These are phyloP conservation scores for Boletus sp. DNA, from an alignment of 768 basidiomycete genomes.

Conservation along the genomic window DNA sequence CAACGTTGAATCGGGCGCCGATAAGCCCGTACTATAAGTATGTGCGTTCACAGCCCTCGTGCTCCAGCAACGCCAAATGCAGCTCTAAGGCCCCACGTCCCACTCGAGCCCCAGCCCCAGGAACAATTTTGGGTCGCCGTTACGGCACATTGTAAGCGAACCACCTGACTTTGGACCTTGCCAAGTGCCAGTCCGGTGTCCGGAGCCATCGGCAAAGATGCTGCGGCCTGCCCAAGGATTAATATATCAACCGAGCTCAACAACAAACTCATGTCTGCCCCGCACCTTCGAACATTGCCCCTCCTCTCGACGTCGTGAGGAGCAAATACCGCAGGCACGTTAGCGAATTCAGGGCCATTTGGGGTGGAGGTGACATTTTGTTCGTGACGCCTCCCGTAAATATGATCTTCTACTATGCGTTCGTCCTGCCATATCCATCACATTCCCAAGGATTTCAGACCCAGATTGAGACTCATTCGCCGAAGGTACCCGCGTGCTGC, in stretches of 20 bases:
- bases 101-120: constrained; percentile 13
- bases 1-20: not conserved
- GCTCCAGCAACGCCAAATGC: constrained; percentile 9
- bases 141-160: constrained; percentile 16
- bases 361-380: not conserved
- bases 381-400: not conserved
- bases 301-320: not conserved
- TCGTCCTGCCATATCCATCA: no score
- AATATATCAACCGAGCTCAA: not conserved
- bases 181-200: not conserved
- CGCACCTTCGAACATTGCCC: not conserved
- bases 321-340: not conserved
- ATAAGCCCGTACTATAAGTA: constrained; percentile 9
- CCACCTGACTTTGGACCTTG: constrained; percentile 7
- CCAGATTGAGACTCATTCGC: not conserved
- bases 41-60: not conserved
- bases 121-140: constrained; percentile 7
- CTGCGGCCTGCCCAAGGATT: not conserved
- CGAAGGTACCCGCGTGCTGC: not conserved
- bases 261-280: no score
- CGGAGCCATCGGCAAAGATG: not conserved
- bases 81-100: not conserved
- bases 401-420: no score
- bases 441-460: not conserved
- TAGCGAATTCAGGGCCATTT: not conserved